Conservation (phyloP, 345 rosid species). For the Hypericum androsaemum region DNA sequence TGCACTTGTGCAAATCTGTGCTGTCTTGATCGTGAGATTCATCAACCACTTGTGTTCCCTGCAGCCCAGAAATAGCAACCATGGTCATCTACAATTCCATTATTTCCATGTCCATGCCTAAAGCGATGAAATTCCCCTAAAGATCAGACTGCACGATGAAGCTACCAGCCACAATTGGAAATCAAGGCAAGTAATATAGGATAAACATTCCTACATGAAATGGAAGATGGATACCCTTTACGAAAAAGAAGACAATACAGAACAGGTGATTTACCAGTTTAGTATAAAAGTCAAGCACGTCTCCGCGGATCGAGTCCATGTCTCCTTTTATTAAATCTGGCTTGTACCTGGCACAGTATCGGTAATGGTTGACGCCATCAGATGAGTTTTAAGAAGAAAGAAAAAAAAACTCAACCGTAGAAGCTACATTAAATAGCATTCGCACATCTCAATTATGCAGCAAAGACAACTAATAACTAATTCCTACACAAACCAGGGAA, state of each 20-base stretch:
- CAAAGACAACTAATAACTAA: no score
- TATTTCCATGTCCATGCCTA: no score
- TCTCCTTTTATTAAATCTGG: constrained; percentile 89
- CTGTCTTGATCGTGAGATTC: constrained; percentile 92
- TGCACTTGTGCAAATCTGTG: constrained; percentile 86
- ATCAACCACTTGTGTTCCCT: constrained; percentile 78
- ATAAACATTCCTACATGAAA: background rate
- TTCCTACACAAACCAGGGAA: no score
- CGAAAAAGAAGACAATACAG: background rate
- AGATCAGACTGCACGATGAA: no score
- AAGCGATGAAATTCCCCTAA: no score
- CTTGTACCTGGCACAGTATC: constrained; percentile 38
- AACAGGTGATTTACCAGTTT: constrained; percentile 36
- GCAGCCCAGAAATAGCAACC: constrained; percentile 13
- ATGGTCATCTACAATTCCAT: constrained; percentile 10
- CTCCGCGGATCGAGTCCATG: constrained; percentile 75
- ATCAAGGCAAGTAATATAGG: no score
- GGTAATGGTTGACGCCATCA: background rate
- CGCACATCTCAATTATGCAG: no score
- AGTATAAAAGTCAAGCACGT: constrained; percentile 53
- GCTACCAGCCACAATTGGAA: no score
- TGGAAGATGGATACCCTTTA: background rate
- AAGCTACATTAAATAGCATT: no score
- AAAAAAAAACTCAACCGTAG: no score
- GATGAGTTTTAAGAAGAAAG: no score